Base-by-base conservation (phyloP, 768 basidiomycete species). In the Tylopilus felleus region DNA sequence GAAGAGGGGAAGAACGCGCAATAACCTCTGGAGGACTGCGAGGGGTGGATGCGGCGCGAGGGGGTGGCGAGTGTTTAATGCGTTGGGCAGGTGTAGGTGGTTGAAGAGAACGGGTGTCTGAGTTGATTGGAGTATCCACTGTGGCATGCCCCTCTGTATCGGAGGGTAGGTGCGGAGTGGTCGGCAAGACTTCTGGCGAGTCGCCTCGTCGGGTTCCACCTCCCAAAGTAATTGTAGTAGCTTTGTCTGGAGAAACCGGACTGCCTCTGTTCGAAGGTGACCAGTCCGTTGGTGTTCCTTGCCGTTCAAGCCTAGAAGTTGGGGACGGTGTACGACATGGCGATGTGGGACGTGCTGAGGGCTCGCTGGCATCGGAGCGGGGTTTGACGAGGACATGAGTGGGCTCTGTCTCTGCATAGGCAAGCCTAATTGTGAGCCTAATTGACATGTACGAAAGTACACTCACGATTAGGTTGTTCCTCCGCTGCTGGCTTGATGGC, bases 221-320 rank as follows among this genome's bases (percentile, higher is more conserved):
- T 23, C 4, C 44, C 13, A 35, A 14, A 21, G 44, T 10, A 22
- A 25, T 19, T 31, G 19, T 16, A 14, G 31, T 9, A 13, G 31
- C 31, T 22, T 38, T 33, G 8, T 43, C 56, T 29, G 28, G 27
- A 42, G 46, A 25, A 36, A 47, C 16, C 4, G 62, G 53, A 49
- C 59, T 70, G 8, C 64, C 62, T 19, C 57, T 58, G 10, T 52
- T 46, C 10, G 70, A 70, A 31, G 43, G 50, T 9, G 70, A 66
- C 69, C 69, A 70, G 25, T 68, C 51, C n/a, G 70, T 58, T n/a
- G 69, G 71, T 6, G 69, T 70, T 28, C 60, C 66, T 57, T 61
- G 62, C 13, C 17, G 48, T 39, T 13, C 58, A 13, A 22, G 28
- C 29, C 25, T 28, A n/a, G 57, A 35, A 22, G 51, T 29, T 9